phyloP scores from a whole-genome alignment of 768 basidiomycete genomes.

The Naganishia antarctica region DNA sequence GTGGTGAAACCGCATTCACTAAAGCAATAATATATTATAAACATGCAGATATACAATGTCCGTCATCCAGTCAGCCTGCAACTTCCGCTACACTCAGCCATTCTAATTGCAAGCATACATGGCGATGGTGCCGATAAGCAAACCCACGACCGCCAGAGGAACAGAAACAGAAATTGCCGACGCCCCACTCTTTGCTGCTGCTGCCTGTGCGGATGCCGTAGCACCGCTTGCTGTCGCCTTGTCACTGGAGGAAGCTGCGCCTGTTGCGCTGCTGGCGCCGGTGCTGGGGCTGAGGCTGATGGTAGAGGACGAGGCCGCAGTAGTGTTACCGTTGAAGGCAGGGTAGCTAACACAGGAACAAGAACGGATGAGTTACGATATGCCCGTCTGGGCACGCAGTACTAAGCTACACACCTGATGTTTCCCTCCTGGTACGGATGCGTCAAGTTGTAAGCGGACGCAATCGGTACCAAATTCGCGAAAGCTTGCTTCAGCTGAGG shows the following conservation, averaged over 20 bases:
- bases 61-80: no score
- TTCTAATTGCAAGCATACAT: no score
- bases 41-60: no score
- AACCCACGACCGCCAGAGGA: background rate
- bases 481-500: slow-evolving; percentile 41
- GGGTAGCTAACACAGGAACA: background rate
- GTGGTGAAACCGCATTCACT: no score
- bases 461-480: slow-evolving; percentile 40
- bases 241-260: background rate
- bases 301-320: background rate
- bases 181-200: background rate
- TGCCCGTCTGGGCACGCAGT: background rate
- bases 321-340: background rate
- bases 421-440: slow-evolving; percentile 46
- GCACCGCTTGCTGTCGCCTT: background rate
- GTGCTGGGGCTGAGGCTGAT: background rate
- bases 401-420: slow-evolving; percentile 22
- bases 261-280: background rate
- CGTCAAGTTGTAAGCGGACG: slow-evolving; percentile 42
- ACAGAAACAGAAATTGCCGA: background rate
- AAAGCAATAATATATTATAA: no score
- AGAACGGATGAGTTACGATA: no score
- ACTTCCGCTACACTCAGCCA: no score
- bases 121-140: background rate
- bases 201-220: background rate